Evolutionary conservation across 345 rosid genomes (phyloP), one percentile per base, ranked within the genome.

Genomic region (Physaria fendleri): DNA sequence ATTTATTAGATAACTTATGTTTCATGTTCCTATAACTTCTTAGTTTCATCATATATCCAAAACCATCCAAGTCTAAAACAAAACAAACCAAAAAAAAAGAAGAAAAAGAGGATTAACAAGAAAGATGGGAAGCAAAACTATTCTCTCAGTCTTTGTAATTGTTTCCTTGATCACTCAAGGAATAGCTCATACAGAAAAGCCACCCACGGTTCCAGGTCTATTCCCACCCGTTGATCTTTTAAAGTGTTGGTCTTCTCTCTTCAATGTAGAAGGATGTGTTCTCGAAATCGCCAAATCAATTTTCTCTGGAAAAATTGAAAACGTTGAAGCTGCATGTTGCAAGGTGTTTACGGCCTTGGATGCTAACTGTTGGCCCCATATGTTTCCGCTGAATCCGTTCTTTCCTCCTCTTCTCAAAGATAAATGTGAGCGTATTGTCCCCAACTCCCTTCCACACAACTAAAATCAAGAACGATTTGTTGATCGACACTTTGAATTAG

Each of bases 221-320:
- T 15, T 38, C 21, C 43, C 11, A 39, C 60, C 14, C 13, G 2
- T 33, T 45, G 66, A 61, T 47, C 17, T 39, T 0, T 5, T 24
- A 15, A 34, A 61, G 15, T 61, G 57, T 61, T 48, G 47, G 57
- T 32, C 66, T 3, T 5, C 57, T 47, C 35, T 62, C 23, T 33
- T 46, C 11, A 60, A 24, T 11, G 45, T 62, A 14, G 17, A 46
- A 48, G 47, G 66, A 18, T 62, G 57, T 48, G 32, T 48, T 8
- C 25, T 48, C 1, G 35, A 48, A 62, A 62, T 62, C 37, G 11
- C 16, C 2, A 48, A 11, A 16, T 46, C 66, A 14, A 23, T 61
- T 37, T 48, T 61, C 47, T 33, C 56, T 0, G 34, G 4, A 15
- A 48, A 24, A 1, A 33, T 62, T 37, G n/a, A 21, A 25, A 62